These are phyloP conservation scores for Trichoderma sp. DNA, from an alignment of 2,329 filamentous ascomycete species.

Conservation along the genomic window DNA sequence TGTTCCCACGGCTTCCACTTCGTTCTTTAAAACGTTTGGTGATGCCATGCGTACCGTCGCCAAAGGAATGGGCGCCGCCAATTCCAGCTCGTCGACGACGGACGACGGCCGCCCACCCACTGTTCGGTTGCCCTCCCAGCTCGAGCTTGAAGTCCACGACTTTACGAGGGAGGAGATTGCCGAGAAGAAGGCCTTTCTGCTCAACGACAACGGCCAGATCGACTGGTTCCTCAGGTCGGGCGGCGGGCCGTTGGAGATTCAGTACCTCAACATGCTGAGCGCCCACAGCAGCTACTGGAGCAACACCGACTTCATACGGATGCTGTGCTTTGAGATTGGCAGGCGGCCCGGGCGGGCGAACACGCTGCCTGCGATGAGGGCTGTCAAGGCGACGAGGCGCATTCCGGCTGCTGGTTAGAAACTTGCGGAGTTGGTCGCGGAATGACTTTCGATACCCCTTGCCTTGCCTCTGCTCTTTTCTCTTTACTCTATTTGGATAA, in stretches of 20 bases:
- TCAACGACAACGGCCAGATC: constrained; percentile 96
- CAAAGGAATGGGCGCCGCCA: constrained; percentile 51
- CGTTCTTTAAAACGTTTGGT: constrained; percentile 66
- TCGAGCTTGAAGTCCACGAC: constrained; percentile 96
- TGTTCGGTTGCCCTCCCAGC: constrained; percentile 59
- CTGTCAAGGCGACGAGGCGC: constrained; percentile 55
- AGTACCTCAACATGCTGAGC: constrained; percentile 95
- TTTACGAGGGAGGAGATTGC: constrained; percentile 91
- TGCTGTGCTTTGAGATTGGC: constrained; percentile 87
- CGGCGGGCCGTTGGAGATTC: constrained; percentile 85
- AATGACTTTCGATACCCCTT: neutral
- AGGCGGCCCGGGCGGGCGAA: constrained; percentile 67
- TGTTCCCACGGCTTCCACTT: constrained; percentile 72
- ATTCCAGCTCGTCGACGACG: constrained; percentile 37
- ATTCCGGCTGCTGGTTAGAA: constrained; percentile 26
- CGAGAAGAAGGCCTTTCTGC: constrained; percentile 80
- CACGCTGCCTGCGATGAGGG: constrained; percentile 60
- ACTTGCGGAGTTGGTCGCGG: neutral
- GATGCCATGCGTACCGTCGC: constrained; percentile 65
- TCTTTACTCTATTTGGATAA: neutral
- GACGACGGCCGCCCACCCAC: constrained; percentile 44
- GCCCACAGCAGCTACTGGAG: constrained; percentile 96
- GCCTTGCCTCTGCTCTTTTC: neutral
- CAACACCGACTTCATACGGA: constrained; percentile 81
- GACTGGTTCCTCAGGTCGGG: constrained; percentile 86